A percentile compares a stretch with the other conserved stretches of the same genome.
These are phyloP conservation scores for Mucor indicus DNA, from an alignment of 371 early-diverging fungal genomes.

Conservation along the genomic window DNA sequence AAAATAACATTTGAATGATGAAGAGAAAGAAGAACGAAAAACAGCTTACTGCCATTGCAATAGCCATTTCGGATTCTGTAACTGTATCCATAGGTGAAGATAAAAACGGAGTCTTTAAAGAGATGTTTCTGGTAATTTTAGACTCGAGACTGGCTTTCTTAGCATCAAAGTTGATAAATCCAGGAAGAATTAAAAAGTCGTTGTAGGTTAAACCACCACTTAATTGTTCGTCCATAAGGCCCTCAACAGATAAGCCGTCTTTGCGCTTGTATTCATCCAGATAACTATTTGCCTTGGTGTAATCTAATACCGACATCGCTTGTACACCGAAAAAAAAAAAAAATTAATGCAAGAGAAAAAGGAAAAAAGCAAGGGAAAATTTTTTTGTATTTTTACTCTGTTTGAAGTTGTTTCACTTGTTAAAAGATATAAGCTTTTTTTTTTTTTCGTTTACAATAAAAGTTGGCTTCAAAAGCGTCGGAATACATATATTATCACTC, in stretches of 20 bases:
- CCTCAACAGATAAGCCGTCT: slow-evolving; percentile 78
- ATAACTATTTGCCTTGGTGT: background rate
- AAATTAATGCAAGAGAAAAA: too few relatives aligned
- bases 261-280: slow-evolving; percentile 35
- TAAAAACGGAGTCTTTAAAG: slow-evolving; percentile 89
- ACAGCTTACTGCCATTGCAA: slow-evolving; percentile 87
- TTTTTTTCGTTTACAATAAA: too few relatives aligned
- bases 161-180: slow-evolving; percentile 92
- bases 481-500: too few relatives aligned
- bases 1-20: too few relatives aligned
- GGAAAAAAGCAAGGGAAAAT: too few relatives aligned
- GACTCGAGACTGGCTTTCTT: slow-evolving; percentile 72
- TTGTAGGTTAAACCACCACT: slow-evolving; percentile 95
- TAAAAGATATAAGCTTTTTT: too few relatives aligned
- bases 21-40: too few relatives aligned
- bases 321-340: too few relatives aligned
- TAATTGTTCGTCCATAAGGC: slow-evolving; percentile 68
- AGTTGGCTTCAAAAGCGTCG: too few relatives aligned
- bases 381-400: too few relatives aligned
- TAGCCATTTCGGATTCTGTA: slow-evolving; percentile 96
- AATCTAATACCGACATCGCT: too few relatives aligned
- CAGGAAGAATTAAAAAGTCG: slow-evolving; percentile 95
- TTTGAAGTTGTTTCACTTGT: too few relatives aligned
- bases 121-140: slow-evolving; percentile 82
- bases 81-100: slow-evolving; percentile 98